These are phyloP conservation scores for Hypoxylon crocopeplum DNA, from an alignment of 495 filamentous ascomycete genomes.

Conservation along the genomic window DNA sequence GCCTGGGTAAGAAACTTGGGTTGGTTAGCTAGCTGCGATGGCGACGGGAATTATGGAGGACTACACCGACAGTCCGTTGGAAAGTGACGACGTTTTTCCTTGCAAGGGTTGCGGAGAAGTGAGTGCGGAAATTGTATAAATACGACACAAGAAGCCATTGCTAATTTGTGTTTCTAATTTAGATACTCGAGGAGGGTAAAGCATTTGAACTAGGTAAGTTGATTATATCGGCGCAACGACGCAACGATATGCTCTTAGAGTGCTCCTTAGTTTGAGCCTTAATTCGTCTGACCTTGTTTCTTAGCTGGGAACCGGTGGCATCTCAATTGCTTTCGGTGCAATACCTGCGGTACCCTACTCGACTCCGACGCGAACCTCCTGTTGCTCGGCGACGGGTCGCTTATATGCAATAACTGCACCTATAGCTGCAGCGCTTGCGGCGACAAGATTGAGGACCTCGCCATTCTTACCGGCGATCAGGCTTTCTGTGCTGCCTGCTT, in stretches of 20 bases:
- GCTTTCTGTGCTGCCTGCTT: constrained; percentile 99
- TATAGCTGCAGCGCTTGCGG: constrained; percentile 98
- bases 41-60: constrained; percentile 54
- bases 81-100: constrained; percentile 88
- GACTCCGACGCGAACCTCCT: constrained; percentile 98
- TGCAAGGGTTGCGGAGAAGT: constrained; percentile 99
- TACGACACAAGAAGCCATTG: neutral
- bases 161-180: constrained; percentile 36
- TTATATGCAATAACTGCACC: constrained; percentile 99
- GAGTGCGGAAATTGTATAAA: too few species aligned
- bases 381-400: constrained; percentile 93
- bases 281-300: constrained; percentile 21
- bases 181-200: constrained; percentile 98
- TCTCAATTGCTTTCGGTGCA: constrained; percentile 99
- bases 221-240: neutral
- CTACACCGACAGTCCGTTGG: constrained; percentile 82
- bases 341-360: constrained; percentile 91
- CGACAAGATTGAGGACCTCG: constrained; percentile 98
- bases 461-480: constrained; percentile 97
- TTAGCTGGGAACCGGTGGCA: constrained; percentile 98
- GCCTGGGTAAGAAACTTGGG: constrained; percentile 1
- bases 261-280: constrained; percentile 2
- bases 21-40: constrained; percentile 8
- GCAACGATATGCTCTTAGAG: neutral
- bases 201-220: constrained; percentile 94